These are phyloP conservation scores for Chamaecrista fasciculata DNA, from an alignment of 306 rosid genomes.

Conservation along the genomic window DNA sequence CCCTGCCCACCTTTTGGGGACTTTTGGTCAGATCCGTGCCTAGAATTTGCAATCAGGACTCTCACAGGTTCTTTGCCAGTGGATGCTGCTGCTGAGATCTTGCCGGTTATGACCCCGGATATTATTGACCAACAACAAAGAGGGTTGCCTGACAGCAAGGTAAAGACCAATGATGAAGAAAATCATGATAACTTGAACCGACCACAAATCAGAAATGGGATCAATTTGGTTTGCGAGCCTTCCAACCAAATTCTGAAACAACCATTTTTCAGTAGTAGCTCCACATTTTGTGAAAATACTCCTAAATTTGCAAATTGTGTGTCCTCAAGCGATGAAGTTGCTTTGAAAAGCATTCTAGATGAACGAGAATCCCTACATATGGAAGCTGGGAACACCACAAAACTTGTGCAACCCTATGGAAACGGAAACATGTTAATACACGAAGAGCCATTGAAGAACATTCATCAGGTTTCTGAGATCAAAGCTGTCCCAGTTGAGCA, in stretches of 20 bases:
- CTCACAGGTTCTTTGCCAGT: slow-evolving; percentile 63
- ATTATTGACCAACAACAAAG: slow-evolving; percentile 22
- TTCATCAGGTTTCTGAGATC: slow-evolving; percentile 12
- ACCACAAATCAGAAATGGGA: slow-evolving; percentile 40
- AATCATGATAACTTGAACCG: slow-evolving; percentile 25
- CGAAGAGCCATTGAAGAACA: slow-evolving; percentile 25
- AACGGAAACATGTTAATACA: slow-evolving; percentile 8
- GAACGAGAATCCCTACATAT: slow-evolving; percentile 30
- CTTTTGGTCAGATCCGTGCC: slow-evolving; percentile 75
- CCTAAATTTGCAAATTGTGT: slow-evolving; percentile 21
- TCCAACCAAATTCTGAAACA: slow-evolving; percentile 44
- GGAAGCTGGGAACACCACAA: slow-evolving; percentile 2
- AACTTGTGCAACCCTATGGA: neutral
- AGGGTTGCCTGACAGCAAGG: slow-evolving; percentile 31
- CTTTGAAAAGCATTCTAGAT: slow-evolving; percentile 14
- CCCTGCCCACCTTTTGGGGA: slow-evolving; percentile 40
- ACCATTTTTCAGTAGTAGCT: slow-evolving; percentile 30
- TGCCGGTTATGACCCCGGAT: slow-evolving; percentile 26
- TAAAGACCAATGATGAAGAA: slow-evolving; percentile 30
- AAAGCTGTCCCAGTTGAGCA: slow-evolving; percentile 32
- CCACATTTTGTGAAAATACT: slow-evolving; percentile 32
- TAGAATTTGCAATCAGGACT: slow-evolving; percentile 71
- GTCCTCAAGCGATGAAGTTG: slow-evolving; percentile 20
- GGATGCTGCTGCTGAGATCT: slow-evolving; percentile 41
- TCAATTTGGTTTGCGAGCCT: slow-evolving; percentile 31